A percentile compares a stretch with the other conserved stretches of the same genome.
These are phyloP conservation scores for Trametes maxima DNA, from an alignment of 768 basidiomycete genomes.

Conservation along the genomic window DNA sequence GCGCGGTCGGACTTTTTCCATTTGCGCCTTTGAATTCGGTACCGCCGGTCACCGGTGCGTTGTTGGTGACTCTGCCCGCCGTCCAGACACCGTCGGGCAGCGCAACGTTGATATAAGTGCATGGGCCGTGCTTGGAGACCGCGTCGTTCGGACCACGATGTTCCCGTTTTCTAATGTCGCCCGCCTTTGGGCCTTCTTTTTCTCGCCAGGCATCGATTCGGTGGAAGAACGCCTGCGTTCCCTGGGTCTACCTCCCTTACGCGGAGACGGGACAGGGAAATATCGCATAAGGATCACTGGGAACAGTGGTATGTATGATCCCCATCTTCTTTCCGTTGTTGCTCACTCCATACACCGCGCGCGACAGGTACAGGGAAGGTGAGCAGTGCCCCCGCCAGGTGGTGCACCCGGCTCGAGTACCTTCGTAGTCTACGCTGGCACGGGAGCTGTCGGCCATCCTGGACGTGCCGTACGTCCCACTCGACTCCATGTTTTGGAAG, in stretches of 20 bases:
- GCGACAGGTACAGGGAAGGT: conserved; percentile 44
- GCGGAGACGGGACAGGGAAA: conserved; percentile 47
- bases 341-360: not conserved
- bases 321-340: not conserved
- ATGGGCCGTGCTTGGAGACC: too few species aligned
- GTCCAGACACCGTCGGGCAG: too few species aligned
- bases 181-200: too few species aligned
- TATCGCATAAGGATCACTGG: conserved; percentile 53
- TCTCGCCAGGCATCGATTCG: not conserved
- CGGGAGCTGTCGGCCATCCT: conserved; percentile 46
- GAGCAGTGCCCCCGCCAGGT: conserved; percentile 13
- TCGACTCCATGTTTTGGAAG: conserved; percentile 52
- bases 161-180: too few species aligned
- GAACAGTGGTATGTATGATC: conserved; percentile 50
- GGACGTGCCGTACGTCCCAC: conserved; percentile 45
- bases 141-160: too few species aligned
- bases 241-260: conserved; percentile 15
- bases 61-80: too few species aligned
- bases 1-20: too few species aligned
- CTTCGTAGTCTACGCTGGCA: conserved; percentile 50
- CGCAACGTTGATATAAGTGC: too few species aligned
- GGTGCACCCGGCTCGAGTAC: not conserved
- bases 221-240: not conserved
- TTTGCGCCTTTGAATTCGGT: too few species aligned
- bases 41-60: too few species aligned